Evolutionary conservation across 2,329 filamentous ascomycete species (phyloP).

Genomic region (Gremmenia infestans): DNA sequence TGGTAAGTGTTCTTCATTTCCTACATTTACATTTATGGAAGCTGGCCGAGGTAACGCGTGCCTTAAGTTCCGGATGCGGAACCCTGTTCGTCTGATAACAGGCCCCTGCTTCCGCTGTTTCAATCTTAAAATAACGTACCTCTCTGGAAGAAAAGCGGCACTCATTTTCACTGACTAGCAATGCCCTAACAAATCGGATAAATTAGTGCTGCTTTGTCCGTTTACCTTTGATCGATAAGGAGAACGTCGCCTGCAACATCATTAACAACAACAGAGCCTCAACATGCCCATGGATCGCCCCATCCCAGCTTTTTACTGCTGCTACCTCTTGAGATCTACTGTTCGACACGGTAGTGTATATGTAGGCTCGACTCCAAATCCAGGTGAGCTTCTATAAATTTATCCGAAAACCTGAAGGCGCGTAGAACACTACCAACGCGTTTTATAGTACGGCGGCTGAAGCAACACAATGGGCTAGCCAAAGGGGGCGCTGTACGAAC

Average conservation of each 20-base stretch:
- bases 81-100: not conserved
- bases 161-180: not conserved
- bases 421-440: conserved; percentile 9
- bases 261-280: conserved; percentile 1
- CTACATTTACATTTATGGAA: no score
- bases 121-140: not conserved
- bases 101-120: not conserved
- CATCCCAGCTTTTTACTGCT: conserved; percentile 87
- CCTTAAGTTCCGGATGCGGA: no score
- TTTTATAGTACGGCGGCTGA: conserved; percentile 60
- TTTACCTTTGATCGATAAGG: not conserved
- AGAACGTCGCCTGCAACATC: not conserved
- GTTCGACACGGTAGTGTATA: conserved; percentile 67
- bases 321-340: conserved; percentile 85
- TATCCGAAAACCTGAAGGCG: not conserved
- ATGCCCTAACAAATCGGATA: not conserved
- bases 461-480: conserved; percentile 83
- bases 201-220: no score
- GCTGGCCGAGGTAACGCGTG: no score
- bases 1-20: no score
- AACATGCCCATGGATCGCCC: conserved; percentile 36
- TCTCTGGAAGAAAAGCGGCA: not conserved
- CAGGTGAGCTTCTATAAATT: conserved; percentile 34
- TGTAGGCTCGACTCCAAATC: conserved; percentile 88
- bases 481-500: conserved; percentile 81